phyloP scores from a whole-genome alignment of 1,284 basidiomycete genomes.

The Rhodotorula sp. region DNA sequence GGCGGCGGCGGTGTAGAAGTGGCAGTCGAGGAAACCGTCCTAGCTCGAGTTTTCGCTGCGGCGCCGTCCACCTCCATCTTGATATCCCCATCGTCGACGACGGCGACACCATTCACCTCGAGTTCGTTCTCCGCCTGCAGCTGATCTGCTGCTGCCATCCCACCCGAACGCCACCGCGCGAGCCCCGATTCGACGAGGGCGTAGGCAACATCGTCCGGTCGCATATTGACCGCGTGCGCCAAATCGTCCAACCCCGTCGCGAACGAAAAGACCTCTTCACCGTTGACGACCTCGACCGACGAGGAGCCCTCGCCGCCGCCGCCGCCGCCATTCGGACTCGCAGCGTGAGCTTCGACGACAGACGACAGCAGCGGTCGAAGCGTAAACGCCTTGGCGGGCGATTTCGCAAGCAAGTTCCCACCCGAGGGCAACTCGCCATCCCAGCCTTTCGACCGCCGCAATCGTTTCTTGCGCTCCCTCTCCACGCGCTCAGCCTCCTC shows the following conservation, averaged over 20 bases:
- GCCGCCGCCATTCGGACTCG: slow-evolving; percentile 7
- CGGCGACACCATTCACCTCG: too few relatives aligned
- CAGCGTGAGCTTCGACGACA: neutral
- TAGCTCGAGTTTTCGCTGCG: neutral
- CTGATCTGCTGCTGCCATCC: slow-evolving; percentile 4
- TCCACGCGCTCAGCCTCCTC: neutral
- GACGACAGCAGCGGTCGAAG: slow-evolving; percentile 3
- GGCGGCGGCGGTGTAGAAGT: too few relatives aligned
- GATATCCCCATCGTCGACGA: slow-evolving; percentile 3
- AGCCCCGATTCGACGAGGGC: slow-evolving; percentile 84
- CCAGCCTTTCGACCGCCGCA: slow-evolving; percentile 21
- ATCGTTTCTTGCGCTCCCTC: slow-evolving; percentile 4
- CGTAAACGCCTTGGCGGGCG: slow-evolving; percentile 23
- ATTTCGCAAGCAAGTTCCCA: slow-evolving; percentile 1
- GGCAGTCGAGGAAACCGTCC: too few relatives aligned
- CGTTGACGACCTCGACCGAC: neutral
- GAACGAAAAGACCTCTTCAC: slow-evolving; percentile 19
- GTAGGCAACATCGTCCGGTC: slow-evolving; percentile 81
- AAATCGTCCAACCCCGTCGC: slow-evolving; percentile 28
- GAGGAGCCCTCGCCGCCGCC: neutral
- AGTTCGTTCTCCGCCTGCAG: neutral
- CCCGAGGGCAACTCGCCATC: slow-evolving; percentile 21
- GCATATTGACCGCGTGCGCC: slow-evolving; percentile 55
- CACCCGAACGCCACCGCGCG: slow-evolving; percentile 53
- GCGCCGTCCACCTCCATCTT: slow-evolving; percentile 13